phyloP scores from a whole-genome alignment of 2,329 filamentous ascomycete genomes.

The Xylariaceae sp. region DNA sequence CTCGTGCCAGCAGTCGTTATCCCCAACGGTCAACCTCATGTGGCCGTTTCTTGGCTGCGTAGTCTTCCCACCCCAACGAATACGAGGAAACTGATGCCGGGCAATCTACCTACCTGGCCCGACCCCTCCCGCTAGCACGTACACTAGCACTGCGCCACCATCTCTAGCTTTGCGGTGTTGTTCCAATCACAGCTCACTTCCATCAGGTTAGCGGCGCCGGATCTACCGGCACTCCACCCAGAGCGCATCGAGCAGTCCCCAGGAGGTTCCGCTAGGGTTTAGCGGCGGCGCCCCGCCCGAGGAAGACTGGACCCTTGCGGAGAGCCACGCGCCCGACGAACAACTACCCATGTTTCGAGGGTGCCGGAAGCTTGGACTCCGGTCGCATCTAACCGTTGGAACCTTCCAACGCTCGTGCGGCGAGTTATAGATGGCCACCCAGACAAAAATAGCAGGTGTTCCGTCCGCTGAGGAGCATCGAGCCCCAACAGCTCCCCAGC shows the following conservation, averaged over 20 bases:
- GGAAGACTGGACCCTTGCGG: conserved; percentile 7
- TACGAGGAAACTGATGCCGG: not conserved
- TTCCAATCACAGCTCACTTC: not conserved
- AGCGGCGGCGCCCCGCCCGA: conserved; percentile 2
- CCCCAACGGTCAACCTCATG: not conserved
- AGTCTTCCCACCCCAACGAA: not conserved
- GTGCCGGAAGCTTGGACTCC: conserved; percentile 14
- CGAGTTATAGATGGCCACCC: conserved; percentile 13
- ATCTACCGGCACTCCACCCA: conserved; percentile 6
- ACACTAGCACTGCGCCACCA: not conserved
- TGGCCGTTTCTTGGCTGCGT: not conserved
- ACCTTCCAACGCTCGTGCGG: conserved; percentile 20
- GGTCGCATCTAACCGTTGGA: conserved; percentile 8
- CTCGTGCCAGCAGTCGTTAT: not conserved
- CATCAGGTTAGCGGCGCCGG: not conserved
- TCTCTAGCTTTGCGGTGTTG: not conserved
- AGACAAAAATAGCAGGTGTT: not conserved
- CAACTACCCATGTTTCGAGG: conserved; percentile 18
- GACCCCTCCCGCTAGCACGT: not conserved
- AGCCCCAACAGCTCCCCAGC: not conserved
- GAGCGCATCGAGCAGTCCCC: not conserved
- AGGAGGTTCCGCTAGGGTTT: not conserved
- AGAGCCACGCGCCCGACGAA: conserved; percentile 12
- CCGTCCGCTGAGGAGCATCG: not conserved
- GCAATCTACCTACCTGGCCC: too few species aligned